Evolutionary conservation across 805 yeast species (phyloP), one percentile per base, ranked within the genome.

Genomic region (Wickerhamomyces hampshirensis): DNA sequence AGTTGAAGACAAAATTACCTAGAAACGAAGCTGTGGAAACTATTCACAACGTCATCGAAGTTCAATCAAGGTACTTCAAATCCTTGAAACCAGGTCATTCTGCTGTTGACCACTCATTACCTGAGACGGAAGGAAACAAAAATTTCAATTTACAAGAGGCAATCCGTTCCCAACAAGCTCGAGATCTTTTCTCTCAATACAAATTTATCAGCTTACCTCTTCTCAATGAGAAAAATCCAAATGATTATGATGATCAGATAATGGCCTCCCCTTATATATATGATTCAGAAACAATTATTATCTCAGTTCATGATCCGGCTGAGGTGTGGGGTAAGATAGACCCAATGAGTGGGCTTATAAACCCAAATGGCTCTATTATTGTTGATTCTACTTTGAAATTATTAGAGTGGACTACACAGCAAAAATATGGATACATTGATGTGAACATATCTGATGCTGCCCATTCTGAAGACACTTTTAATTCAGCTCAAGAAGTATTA

Each of bases 251-350:
- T 37, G 84, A 75, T 55, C 80, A 75, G 48, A 76, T 81, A 10
- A 54, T 86, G 31, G 80, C 89, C n/a, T 73, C 89, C 11, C 80
- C 86, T 9, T 71, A 76, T 37, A 71, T 89, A 18, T 76, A 76
- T 55, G 72, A 74, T 10, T 63, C 79, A 26, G 71, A 75, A n/a
- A 75, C 82, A 6, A 59, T 89, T 5, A 63, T 88, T 8, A 64
- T 91, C 7, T 57, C 85, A 6, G 76, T 89, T 14, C 98, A 89
- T 59, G 98, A 89, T 52, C 86, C 97, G 3, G 85, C 96, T 6
- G 89, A 87, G 40, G 71, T 93, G 6, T 88, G 96, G 95, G 95
- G 94, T 2, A 77, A 80, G 46, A 65, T 80, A 27, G 88, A 87
- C 55, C 85, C 95, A 0, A 59, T 79, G 5, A 76, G 84, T 8